These are phyloP conservation scores for Xylaria bambusicola DNA, from an alignment of 495 filamentous ascomycete species.

Conservation along the genomic window DNA sequence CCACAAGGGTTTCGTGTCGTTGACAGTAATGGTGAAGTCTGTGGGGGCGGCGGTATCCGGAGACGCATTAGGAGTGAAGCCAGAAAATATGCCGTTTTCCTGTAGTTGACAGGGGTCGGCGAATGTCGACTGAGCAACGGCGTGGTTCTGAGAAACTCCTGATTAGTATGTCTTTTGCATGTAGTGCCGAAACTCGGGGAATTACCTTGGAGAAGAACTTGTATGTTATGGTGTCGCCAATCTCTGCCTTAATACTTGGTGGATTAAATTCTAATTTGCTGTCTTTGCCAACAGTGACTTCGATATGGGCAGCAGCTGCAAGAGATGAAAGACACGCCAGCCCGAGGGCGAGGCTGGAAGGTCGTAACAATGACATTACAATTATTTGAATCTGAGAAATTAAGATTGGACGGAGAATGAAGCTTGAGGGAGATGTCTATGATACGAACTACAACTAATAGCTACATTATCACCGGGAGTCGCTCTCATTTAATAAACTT, in stretches of 20 bases:
- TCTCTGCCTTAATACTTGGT: conserved; percentile 31
- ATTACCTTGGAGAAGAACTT: conserved; percentile 57
- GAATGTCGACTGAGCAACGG: conserved; percentile 61
- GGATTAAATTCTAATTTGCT: conserved; percentile 40
- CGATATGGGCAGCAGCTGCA: conserved; percentile 31
- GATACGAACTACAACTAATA: background rate
- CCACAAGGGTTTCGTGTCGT: conserved; percentile 61
- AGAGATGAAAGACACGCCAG: conserved; percentile 33
- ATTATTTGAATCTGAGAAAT: conserved; percentile 8
- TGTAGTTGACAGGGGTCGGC: conserved; percentile 58
- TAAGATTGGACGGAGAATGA: conserved; percentile 1
- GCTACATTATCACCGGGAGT: conserved; percentile 1
- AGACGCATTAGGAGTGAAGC: conserved; percentile 42
- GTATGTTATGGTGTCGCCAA: conserved; percentile 57
- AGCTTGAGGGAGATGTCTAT: conserved; percentile 1
- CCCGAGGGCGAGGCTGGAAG: conserved; percentile 25
- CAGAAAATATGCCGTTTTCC: conserved; percentile 50
- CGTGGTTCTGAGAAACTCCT: conserved; percentile 51
- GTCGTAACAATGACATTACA: conserved; percentile 30
- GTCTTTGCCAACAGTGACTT: conserved; percentile 42
- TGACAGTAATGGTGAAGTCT: conserved; percentile 58
- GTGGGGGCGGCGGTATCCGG: conserved; percentile 37
- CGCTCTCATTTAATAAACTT: conserved; percentile 13
- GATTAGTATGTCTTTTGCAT: background rate
- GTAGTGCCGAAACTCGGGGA: background rate